Base-by-base conservation (phyloP, 2,329 filamentous ascomycete species). In the Calonectria hawksworthii region DNA sequence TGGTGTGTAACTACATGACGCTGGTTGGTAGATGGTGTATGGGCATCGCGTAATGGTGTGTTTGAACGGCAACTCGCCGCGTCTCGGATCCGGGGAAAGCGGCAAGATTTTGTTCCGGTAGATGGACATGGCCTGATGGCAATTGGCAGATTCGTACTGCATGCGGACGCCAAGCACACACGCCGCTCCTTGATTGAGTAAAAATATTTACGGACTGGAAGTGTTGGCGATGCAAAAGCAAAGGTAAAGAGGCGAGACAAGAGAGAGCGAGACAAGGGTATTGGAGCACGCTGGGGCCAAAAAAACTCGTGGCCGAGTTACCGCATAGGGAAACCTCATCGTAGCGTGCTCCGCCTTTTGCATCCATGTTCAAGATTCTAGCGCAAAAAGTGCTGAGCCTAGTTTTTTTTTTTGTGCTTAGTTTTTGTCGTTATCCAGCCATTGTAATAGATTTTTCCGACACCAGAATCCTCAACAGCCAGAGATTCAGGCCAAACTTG, bases 261-360 rank as follows among this genome's bases (percentile, higher is more conserved):
- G 34, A 30, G 10, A 16, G 9, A 21, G 34, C 13, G 16, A 63
- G 18, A 13, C 56, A 41, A 41, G 56, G 56, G 34, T 21, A n/a
- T 38, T 41, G 10, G 56, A 21, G 23, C 23, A 41, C 14, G 13
- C 56, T 41, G 26, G 56, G 56, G 56, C 23, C n/a, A 26, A 41
- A 41, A 21, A 47, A 41, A n/a, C 30, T 47, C 51, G 34, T 59
- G 54, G 66, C 52, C 51, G 50, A 61, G 16, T 69, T 73, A 18
- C 67, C 67, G 16, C n/a, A 66, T 74, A 41, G 28, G 72, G 72
- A 30, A 74, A 66, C 51, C 72, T 70, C 50, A 66, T 74, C 72
- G 72, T 44, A 38, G 36, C 3, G 21, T 30, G 23, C 56, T 63
- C 56, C 56, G 38, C 56, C 34, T 41, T 41, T 41, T 63, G 30